Evolutionary conservation across 768 basidiomycete species (phyloP).

Genomic region (Kwoniella pini): DNA sequence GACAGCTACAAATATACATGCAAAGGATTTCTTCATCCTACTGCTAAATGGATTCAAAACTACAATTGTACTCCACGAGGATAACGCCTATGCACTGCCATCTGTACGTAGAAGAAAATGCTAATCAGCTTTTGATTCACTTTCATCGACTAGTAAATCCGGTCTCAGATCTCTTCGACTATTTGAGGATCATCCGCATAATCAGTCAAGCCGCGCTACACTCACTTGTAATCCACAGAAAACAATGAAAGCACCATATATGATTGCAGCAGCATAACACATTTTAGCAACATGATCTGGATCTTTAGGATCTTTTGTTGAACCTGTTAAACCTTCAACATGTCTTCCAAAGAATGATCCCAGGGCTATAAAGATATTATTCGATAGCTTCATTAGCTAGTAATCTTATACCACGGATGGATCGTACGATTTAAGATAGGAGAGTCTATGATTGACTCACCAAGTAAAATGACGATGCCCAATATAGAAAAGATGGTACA

Average conservation of each 20-base stretch:
- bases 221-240: slow-evolving; percentile 56
- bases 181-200: no score
- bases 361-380: slow-evolving; percentile 36
- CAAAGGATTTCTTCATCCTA: neutral
- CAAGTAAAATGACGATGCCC: slow-evolving; percentile 53
- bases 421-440: neutral
- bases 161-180: no score
- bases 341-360: slow-evolving; percentile 51
- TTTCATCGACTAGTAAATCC: no score
- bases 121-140: neutral
- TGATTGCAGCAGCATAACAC: slow-evolving; percentile 55
- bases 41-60: neutral
- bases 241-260: slow-evolving; percentile 55
- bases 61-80: slow-evolving; percentile 53
- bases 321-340: slow-evolving; percentile 55
- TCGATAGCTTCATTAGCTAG: neutral
- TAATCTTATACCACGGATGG: no score
- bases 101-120: slow-evolving; percentile 19
- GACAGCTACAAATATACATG: slow-evolving; percentile 9
- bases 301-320: slow-evolving; percentile 53
- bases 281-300: slow-evolving; percentile 54
- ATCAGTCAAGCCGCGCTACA: no score
- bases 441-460: no score
- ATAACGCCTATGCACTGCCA: slow-evolving; percentile 53
- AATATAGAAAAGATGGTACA: slow-evolving; percentile 54